Evolutionary conservation across 441 rosid genomes (phyloP).

Genomic region (Mallotus japonicus): DNA sequence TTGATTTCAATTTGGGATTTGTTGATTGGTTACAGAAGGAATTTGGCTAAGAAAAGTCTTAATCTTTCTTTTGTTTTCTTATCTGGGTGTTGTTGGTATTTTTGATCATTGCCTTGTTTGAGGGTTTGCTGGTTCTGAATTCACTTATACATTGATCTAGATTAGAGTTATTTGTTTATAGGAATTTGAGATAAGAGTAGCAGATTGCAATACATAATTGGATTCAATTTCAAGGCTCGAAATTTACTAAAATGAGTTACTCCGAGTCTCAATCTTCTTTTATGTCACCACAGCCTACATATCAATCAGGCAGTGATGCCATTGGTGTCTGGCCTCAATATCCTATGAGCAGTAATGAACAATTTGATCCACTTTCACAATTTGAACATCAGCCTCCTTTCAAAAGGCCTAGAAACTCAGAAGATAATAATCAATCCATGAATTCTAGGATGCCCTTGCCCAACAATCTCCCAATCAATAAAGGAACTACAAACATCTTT

Average conservation of each 20-base stretch:
- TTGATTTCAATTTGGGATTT: not conserved
- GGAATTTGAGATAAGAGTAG: not conserved
- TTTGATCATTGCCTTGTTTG: not conserved
- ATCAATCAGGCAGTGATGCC: constrained; percentile 42
- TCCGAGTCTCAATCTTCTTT: constrained; percentile 49
- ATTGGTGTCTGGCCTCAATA: constrained; percentile 64
- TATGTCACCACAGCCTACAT: constrained; percentile 34
- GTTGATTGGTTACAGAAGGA: no score
- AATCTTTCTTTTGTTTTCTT: not conserved
- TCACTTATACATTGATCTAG: constrained; percentile 14
- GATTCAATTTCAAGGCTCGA: constrained; percentile 9
- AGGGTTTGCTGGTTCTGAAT: not conserved
- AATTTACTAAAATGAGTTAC: constrained; percentile 47
- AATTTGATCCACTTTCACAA: constrained; percentile 36
- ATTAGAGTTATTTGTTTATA: not conserved
- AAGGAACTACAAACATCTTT: constrained; percentile 73
- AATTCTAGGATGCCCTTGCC: constrained; percentile 33
- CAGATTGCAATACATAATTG: not conserved
- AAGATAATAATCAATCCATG: constrained; percentile 39
- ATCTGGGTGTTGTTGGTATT: constrained; percentile 1
- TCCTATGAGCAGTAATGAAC: constrained; percentile 38
- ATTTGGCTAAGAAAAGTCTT: not conserved
- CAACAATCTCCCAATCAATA: constrained; percentile 52
- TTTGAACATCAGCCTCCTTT: constrained; percentile 48
- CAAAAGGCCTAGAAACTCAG: constrained; percentile 63